Percentiles rank a stretch among this genome's conserved stretches.
phyloP scores from a whole-genome alignment of 192 early-diverging fungal species.

The Linnemannia elongata region DNA sequence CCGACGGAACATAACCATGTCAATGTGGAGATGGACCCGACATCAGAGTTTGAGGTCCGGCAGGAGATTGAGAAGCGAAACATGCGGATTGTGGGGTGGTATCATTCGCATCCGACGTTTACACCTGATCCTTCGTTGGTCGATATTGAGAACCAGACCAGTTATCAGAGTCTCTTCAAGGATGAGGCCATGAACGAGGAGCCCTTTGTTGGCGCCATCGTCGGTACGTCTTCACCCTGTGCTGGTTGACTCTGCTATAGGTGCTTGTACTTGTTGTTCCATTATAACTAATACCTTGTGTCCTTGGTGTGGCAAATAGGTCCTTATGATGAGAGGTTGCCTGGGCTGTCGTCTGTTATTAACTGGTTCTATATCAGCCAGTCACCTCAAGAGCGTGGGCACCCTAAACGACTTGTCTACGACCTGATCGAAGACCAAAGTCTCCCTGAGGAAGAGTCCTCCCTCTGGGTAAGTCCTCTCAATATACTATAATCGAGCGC shows the following conservation, averaged over 20 bases:
- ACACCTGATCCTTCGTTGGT: constrained; percentile 89
- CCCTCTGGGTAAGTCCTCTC: constrained; percentile 60
- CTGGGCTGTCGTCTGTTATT: constrained; percentile 80
- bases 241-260: neutral
- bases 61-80: constrained; percentile 78
- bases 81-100: constrained; percentile 93
- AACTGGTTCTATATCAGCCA: constrained; percentile 90
- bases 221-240: constrained; percentile 61
- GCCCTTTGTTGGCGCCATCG: constrained; percentile 94
- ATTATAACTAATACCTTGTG: neutral
- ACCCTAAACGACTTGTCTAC: constrained; percentile 76
- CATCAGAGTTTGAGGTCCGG: constrained; percentile 79
- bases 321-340: constrained; percentile 86
- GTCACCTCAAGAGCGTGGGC: constrained; percentile 66
- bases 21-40: constrained; percentile 94
- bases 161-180: constrained; percentile 85
- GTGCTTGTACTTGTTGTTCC: neutral
- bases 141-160: constrained; percentile 90
- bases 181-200: constrained; percentile 67
- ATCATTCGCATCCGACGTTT: constrained; percentile 95
- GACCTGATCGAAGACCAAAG: constrained; percentile 65
- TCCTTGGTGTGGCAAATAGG: constrained; percentile 54
- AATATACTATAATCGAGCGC: neutral
- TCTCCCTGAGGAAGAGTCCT: constrained; percentile 63
- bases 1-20: constrained; percentile 77